Conservation (phyloP, 192 early-diverging fungal species). For the Polychytrium aggregatum region DNA sequence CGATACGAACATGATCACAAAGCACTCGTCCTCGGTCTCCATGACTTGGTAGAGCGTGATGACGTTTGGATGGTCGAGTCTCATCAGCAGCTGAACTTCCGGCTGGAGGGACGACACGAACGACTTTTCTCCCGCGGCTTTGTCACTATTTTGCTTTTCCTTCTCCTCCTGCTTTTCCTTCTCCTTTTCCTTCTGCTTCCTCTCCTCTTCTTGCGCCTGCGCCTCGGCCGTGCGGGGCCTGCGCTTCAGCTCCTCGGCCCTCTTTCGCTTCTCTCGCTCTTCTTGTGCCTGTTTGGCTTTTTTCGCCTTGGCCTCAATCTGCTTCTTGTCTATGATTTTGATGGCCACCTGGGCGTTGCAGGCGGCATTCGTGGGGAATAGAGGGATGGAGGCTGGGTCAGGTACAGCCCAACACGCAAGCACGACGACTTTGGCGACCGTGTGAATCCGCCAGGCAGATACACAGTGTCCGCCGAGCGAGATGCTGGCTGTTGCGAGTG, state of each 20-base stretch:
- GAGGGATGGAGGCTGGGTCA: too few relatives aligned
- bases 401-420: too few relatives aligned
- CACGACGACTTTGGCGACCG: too few relatives aligned
- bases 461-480: too few relatives aligned
- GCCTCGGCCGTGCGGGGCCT: too few relatives aligned
- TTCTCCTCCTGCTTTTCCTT: conserved; percentile 1
- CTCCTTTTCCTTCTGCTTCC: background rate
- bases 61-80: conserved; percentile 51
- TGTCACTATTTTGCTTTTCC: conserved; percentile 5
- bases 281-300: conserved; percentile 37
- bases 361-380: too few relatives aligned
- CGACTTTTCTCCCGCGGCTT: background rate
- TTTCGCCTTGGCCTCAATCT: conserved; percentile 36
- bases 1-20: conserved; percentile 46
- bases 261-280: conserved; percentile 22
- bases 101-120: conserved; percentile 34
- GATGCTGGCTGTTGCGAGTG: too few relatives aligned
- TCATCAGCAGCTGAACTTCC: conserved; percentile 50
- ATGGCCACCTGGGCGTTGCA: conserved; percentile 40
- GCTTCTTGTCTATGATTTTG: conserved; percentile 53
- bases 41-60: conserved; percentile 50
- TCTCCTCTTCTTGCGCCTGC: conserved; percentile 4
- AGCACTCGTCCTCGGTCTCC: conserved; percentile 48
- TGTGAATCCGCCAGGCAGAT: too few relatives aligned
- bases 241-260: conserved; percentile 5